Evolutionary conservation across 129 eudicot species (phyloP), one percentile per base, ranked within the genome.

Genomic region (Apium graveolens): DNA sequence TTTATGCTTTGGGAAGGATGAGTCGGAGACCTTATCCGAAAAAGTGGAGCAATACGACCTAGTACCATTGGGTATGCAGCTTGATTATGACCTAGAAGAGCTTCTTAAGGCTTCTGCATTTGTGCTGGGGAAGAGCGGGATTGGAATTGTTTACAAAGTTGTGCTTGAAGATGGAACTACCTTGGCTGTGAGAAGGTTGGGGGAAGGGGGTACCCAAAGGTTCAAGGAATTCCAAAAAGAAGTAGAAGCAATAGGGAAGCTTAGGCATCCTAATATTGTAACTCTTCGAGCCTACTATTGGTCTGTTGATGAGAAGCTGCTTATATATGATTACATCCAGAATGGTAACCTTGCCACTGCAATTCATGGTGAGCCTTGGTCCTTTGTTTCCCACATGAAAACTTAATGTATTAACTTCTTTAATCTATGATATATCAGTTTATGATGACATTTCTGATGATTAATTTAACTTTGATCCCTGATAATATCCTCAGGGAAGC

Each of bases 161-260:
- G 99, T 95, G 81, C 96, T 95, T 65, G 99, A 95, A 82, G 99
- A 92, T 45, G 99, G 99, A 72, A 80, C 81, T 78, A 88, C 88
- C 57, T 87, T 95, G 83, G 99, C 99, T 62, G 99, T 95, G 39
- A 87, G 99, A 70, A 83, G 99, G 84, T 80, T 95, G 48, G 99
- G 99, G 3, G 99, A 95, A 85, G 99, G 99, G 7, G 99, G 97
- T 85, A 90, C 99, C 1, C 99, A 95, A 78, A 86, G 99, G 88
- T 90, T 95, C 75, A 95, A 92, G 81, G 99, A 95, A 57, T 95
- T 95, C 70, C 99, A 92, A 70, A 95, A 96, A 0, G 99, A 95
- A 81, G 99, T 95, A 13, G 97, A 95, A 85, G 99, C 99, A 43
- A 92, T 95, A 62, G 99, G 97, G 74, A 95, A 90, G 79, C 82